Base-by-base conservation (phyloP, 176 grass and related monocot genomes). In the Oryza coarctata region DNA sequence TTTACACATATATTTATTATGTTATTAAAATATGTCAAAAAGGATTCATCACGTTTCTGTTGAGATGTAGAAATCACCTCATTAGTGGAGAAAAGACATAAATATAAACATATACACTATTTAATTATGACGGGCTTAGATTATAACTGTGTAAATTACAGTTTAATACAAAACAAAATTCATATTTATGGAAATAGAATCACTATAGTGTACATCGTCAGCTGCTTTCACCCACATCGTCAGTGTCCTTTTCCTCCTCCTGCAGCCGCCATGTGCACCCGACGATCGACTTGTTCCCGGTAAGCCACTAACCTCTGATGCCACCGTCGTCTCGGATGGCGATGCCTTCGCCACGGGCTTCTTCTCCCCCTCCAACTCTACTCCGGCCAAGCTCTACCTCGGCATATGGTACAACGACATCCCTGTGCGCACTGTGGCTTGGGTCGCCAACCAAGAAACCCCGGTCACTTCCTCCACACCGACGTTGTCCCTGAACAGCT, bases 341-440 rank as follows among this genome's bases (percentile, higher is more conserved):
- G 71, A n/a, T 10, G 61, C 31, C 31, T 83, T 83, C 31, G 71
- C 61, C 0, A 12, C 75, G 0, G 81, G 81, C 61, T 83, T 83
- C 81, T 83, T 84, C 82, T 57, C 33, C 6, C 44, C 82, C 6
- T 50, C 27, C 32, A 66, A 29, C 25, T 49, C 71, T 3, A 50
- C 0, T 0, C 72, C 72, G 0, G 63, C 1, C 0, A 68, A 44
- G 5, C 32, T 9, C 32, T 84, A 84, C 72, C 11, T 76, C 17
- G 82, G 82, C 11, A 76, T 84, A 58, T 84, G 82, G 72, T 84
- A 84, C 82, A 68, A 32, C 73, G 20, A 29, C 72, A 28, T 76
- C 25, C 72, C 82, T 0, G 17, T 8, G 0, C 72, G 63, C 31
- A 76, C 82, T 11, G 72, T 76, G 3, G 43, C 58, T 14, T 84